Percentiles rank a stretch among this genome's conserved stretches.
Conservation (phyloP, 2,329 filamentous ascomycete genomes). For the Teratosphaeriaceae sp. region DNA sequence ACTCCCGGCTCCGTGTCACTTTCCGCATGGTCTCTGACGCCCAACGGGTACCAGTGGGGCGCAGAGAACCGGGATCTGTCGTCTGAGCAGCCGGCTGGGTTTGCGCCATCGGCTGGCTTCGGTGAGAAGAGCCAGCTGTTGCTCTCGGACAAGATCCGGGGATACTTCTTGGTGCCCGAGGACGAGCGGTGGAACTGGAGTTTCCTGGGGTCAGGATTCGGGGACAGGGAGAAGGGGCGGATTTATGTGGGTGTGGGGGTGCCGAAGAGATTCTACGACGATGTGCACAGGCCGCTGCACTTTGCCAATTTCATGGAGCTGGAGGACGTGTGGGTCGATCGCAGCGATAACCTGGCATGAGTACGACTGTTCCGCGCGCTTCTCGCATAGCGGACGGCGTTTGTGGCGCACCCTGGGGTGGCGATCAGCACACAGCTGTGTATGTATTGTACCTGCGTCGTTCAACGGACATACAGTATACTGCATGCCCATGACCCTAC, state of each 20-base stretch:
- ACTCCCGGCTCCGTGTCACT: constrained; percentile 94
- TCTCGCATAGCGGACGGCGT: constrained; percentile 1
- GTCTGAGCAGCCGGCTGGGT: constrained; percentile 90
- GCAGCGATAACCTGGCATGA: constrained; percentile 84
- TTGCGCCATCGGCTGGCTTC: constrained; percentile 67
- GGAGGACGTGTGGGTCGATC: constrained; percentile 94
- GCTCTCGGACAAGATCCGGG: constrained; percentile 85
- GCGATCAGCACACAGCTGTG: no score
- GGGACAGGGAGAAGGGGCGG: constrained; percentile 72
- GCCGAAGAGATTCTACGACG: constrained; percentile 80
- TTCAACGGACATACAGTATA: no score
- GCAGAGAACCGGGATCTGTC: constrained; percentile 89
- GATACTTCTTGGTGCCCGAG: constrained; percentile 94
- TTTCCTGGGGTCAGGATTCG: constrained; percentile 90
- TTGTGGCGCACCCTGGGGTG: no score
- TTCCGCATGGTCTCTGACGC: constrained; percentile 87
- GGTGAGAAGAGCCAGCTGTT: constrained; percentile 93
- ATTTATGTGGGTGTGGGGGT: constrained; percentile 93
- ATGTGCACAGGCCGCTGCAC: constrained; percentile 84
- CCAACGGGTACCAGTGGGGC: constrained; percentile 92
- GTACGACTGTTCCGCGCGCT: neutral
- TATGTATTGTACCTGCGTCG: no score
- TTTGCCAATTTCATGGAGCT: constrained; percentile 97
- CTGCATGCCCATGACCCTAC: no score
- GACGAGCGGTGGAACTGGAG: constrained; percentile 93